Percentiles rank a stretch among this genome's conserved stretches.
Conservation (phyloP, 2,329 filamentous ascomycete genomes). For the Claviceps pazoutovae region DNA sequence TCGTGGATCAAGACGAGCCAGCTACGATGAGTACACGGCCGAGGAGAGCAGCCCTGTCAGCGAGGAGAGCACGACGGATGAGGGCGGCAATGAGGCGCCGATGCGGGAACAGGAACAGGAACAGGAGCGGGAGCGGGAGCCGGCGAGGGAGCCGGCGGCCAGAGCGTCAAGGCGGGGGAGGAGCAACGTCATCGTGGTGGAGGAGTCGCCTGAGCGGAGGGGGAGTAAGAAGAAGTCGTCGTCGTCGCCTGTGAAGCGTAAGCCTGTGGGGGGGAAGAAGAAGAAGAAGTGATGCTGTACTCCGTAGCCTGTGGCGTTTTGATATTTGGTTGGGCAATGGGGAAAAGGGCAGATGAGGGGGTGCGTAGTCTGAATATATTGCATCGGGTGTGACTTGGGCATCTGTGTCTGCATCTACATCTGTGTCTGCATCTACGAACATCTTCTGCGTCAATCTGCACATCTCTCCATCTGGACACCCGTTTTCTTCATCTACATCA, state of each 20-base stretch:
- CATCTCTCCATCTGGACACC: too few species aligned
- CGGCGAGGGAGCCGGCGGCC: constrained; percentile 8
- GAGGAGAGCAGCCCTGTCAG: constrained; percentile 22
- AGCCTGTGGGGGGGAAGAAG: constrained; percentile 19
- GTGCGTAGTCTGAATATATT: too few species aligned
- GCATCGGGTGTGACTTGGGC: too few species aligned
- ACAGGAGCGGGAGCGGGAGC: constrained; percentile 6
- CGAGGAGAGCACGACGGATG: constrained; percentile 24
- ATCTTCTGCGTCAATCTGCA: too few species aligned
- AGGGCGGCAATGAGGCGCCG: constrained; percentile 21
- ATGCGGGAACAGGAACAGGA: constrained; percentile 8
- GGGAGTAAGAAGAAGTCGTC: constrained; percentile 28
- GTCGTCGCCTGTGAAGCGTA: constrained; percentile 28
- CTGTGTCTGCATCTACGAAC: too few species aligned
- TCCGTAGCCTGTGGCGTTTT: too few species aligned
- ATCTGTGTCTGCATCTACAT: too few species aligned
- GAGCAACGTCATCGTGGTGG: constrained; percentile 26
- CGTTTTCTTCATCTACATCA: too few species aligned
- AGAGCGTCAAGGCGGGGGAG: constrained; percentile 9
- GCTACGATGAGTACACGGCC: constrained; percentile 19
- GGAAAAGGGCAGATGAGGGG: too few species aligned
- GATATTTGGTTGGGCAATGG: too few species aligned
- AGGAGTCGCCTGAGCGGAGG: constrained; percentile 20
- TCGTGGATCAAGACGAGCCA: constrained; percentile 16
- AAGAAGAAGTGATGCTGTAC: constrained; percentile 17